Evolutionary conservation across 2,329 filamentous ascomycete genomes (phyloP), one percentile per base, ranked within the genome.

Genomic region (Lasiodiplodia hormozganensis): DNA sequence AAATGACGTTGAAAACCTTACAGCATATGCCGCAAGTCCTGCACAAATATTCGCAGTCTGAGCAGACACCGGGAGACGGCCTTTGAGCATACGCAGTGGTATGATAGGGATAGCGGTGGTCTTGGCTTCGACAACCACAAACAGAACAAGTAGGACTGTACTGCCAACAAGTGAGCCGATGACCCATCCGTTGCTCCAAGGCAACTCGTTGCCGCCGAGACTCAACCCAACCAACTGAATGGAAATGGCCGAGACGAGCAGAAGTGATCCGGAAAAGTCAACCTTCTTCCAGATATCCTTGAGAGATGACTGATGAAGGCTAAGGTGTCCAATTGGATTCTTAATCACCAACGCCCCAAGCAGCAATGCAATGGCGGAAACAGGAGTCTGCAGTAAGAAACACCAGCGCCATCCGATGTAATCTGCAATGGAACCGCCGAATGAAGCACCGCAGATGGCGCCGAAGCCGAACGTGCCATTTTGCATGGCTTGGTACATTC

Each of bases 381-480:
- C 75, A 0, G 89, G 89, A 0, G 89, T 85, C 72, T 91, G 89
- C 2, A 89, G 79, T 3, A 89, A 73, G 69, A 91, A 91, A 68
- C 80, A 83, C 82, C 81, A 83, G 11, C 82, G 76, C 82, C 82
- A 84, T 34, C 82, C 82, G 31, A 84, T 80, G 0, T 76, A 74
- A 60, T 83, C 82, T 2, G 81, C 80, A 54, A 84, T 81, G 0
- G 76, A 76, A 2, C 82, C 82, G 8, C 82, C 82, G 40, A 83
- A 75, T 0, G 82, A 82, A 2, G 82, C 82, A 23, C 82, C 82
- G 43, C 87, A 89, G 40, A 90, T 87, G 2, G 87, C 85, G 0
- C 88, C 88, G 70, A 90, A 88, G 0, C 88, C 89, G 69, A 86
- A 85, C 40, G 89, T 82, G 18, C 82, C 85, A 69, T 90, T 90